Evolutionary conservation across 768 basidiomycete genomes (phyloP), one percentile per base, ranked within the genome.

Genomic region (Pleurotus sapidus): DNA sequence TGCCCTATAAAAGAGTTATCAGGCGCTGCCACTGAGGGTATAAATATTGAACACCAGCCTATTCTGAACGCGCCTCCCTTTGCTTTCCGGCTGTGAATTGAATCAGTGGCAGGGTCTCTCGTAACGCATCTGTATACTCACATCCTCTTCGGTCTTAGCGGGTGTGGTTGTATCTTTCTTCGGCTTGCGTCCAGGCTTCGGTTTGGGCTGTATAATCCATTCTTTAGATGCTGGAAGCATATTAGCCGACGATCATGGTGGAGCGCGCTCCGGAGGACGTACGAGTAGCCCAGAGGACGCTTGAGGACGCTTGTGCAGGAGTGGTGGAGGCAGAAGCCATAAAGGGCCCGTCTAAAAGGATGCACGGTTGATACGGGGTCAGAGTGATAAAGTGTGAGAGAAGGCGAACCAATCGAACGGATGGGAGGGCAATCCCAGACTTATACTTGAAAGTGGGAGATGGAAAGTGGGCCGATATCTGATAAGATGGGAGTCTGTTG

Each of bases 141-240:
- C 90, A 67, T 84, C 83, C n/a, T 66, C 66, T 51, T 74, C 74
- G 8, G 79, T 79, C 25, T 78, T 74, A 18, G 67, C 54, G 25
- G 71, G 59, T 30, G 74, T 61, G 9, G 66, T 62, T 17, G 49
- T 24, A 59, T 90, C 90, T 63, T 84, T 89, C 81, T 93, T 93
- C 15, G 91, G 91, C 74, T 93, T 93, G 46, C 92, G 79, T 15
- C 92, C 92, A 37, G 92, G 92, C 68, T 91, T 93, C 7, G 91
- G 88, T 65, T 89, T 91, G 6, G 92, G 87, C 20, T 87, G 87
- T 62, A 94, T 89, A 60, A 91, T 81, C 92, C 92, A 94, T 70
- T 93, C 89, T 70, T 87, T 92, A n/a, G 90, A 91, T 25, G 91
- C 91, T 91, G 67, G 53, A 30, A 25, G 27, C 46, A 55, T 59